Percentiles rank a stretch among this genome's conserved stretches.
phyloP scores from a whole-genome alignment of 163 green algal species.

The Scenedesmus sp. region DNA sequence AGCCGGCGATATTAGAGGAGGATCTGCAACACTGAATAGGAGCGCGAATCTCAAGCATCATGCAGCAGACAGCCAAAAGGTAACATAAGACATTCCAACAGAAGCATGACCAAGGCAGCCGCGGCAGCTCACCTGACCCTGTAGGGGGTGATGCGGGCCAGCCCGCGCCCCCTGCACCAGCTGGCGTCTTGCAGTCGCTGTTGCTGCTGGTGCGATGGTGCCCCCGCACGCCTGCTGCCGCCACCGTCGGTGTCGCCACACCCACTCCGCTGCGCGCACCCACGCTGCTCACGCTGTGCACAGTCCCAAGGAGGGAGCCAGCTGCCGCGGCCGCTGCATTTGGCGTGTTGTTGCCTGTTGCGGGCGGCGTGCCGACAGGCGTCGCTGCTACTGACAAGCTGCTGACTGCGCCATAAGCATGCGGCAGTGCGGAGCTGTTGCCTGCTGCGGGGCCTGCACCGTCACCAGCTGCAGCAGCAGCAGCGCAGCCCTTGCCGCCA shows the following conservation, averaged over 20 bases:
- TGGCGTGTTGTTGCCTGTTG: background rate
- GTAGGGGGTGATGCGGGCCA: constrained; percentile 11
- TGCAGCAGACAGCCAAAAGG: too few species aligned
- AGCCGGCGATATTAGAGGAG: background rate
- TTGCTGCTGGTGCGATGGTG: constrained; percentile 48
- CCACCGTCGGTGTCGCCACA: background rate
- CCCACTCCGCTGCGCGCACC: background rate
- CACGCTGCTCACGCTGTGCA: background rate
- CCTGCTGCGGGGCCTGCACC: background rate
- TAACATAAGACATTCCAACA: background rate
- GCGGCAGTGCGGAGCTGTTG: background rate
- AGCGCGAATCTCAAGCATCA: too few species aligned
- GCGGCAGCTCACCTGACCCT: background rate
- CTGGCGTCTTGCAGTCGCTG: constrained; percentile 25
- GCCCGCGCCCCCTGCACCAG: background rate
- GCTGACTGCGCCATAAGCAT: background rate
- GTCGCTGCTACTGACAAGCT: constrained; percentile 14
- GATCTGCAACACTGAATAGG: too few species aligned
- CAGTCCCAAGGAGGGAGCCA: background rate
- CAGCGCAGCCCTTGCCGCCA: background rate
- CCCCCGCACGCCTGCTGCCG: background rate
- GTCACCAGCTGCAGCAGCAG: background rate
- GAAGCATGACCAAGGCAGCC: background rate
- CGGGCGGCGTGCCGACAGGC: background rate
- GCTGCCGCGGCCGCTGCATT: constrained; percentile 3